Evolutionary conservation across 192 early-diverging fungal genomes (phyloP), one percentile per base, ranked within the genome.

Genomic region (Hyaloraphidium curvatum): DNA sequence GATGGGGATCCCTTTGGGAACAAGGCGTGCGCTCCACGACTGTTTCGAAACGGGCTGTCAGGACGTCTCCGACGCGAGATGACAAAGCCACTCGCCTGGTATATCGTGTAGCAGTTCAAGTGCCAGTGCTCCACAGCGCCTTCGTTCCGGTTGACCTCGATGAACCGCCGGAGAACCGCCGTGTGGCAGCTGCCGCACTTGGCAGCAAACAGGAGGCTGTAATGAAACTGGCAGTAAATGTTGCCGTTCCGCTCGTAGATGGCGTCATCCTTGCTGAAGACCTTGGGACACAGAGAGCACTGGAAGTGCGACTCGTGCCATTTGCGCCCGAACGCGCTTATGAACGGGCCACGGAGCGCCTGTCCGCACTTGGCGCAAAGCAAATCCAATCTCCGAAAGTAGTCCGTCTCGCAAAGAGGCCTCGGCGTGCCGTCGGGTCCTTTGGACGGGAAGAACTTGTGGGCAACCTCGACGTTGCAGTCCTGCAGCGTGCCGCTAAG

Each of bases 61-160:
- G n/a, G n/a, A n/a, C n/a, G n/a, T n/a, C n/a, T n/a, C n/a, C n/a
- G n/a, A n/a, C n/a, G n/a, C n/a, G n/a, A n/a, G n/a, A n/a, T 21
- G 35, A 4, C 30, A 23, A 58, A 31, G 16, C 1, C 2, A 69
- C 70, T 29, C 66, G 87, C 83, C 78, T 95, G 93, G 70, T 90
- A 87, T 41, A 99, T 95, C 95, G 97, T 97, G 68, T 99, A 99
- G 65, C 95, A 99, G 61, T 92, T 87, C 3, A 92, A 91, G 64
- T 99, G 95, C 95, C 95, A 99, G 61, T 91, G 88, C 60, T 92
- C 87, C 27, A 75, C 70, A 17, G 70, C 51, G 28, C 63, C 69
- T 33, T 77, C 71, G 27, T 57, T 84, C 41, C 82, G 68, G 55
- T 74, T 84, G 59, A 92, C 88, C 64, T 99, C 90, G 37, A 99